Base-by-base conservation (phyloP, 1,284 basidiomycete genomes). In the Microbotryomycetes sp. region DNA sequence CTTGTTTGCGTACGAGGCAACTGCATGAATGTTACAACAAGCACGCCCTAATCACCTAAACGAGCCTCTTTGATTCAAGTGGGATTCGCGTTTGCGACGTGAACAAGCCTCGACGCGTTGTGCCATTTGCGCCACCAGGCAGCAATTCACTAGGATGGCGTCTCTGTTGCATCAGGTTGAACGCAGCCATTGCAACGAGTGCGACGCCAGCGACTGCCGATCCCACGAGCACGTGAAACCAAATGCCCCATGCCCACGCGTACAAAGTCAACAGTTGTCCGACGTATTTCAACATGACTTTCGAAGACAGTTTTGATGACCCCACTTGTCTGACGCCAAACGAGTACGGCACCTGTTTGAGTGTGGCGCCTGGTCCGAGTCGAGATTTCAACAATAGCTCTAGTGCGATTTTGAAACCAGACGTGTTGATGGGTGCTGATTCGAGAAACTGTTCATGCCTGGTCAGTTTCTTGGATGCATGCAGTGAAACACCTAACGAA, bases 381-480 rank as follows among this genome's bases (percentile, higher is more conserved):
- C 67, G 61, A 16, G 70, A 62, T 22, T 72, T 72, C 54, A 72
- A 65, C 22, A 72, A 63, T 23, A 72, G 58, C 54, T 72, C 71
- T 56, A 72, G 70, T 1, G 68, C 71, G 50, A 72, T 64, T 51
- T 72, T 72, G 68, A 72, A 72, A 6, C 71, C 71, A 6, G 68
- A 68, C 16, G 70, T 58, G 59, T 71, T 71, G 66, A 72, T 62
- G 19, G 70, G 70, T 32, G 63, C 50, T 1, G 67, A 64, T 22
- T 47, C 57, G 16, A 64, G 57, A 52, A 69, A 67, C 70, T 72
- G 63, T 9, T 7, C 14, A n/a, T 4, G 25, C 30, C 36, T 9
- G 19, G 36, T 42, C 36, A 36, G 7, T 15, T 19, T 42, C n/a
- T n/a, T n/a, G 22, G 29, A 42, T 53, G 50, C 19, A n/a, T 14